Base-by-base conservation (phyloP, 495 filamentous ascomycete species). In the Cryomyces antarcticus region DNA sequence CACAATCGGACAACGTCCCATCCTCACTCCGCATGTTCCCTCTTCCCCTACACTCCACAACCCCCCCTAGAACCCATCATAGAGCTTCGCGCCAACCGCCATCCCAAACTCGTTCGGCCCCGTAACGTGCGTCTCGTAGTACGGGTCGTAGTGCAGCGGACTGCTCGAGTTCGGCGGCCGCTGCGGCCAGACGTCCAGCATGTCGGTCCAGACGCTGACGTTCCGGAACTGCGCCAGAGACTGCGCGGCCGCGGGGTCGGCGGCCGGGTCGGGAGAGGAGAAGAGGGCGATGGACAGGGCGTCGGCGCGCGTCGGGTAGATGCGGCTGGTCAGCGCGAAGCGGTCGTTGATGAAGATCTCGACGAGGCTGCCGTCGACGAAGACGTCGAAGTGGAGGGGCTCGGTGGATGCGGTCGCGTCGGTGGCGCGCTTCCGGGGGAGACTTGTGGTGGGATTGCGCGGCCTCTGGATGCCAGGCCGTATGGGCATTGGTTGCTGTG, bases 341-440 rank as follows among this genome's bases (percentile, higher is more conserved):
- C 62, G 51, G 31, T 58, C 61, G 41, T 65, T 65, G 0, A 53
- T 61, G 31, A 60, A 62, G 4, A 66, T 52, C 44, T 66, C 63
- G 0, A 66, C 43, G 41, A 65, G 44, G 2, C 54, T 57, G 30
- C 57, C 59, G 29, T 66, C 63, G 6, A 66, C 57, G 37, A 58
- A 62, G 6, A 66, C 56, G 24, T 55, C 57, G 27, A 64, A 39
- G 2, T 51, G 29, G 7, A 62, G 48, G 2, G 48, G 51, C 37
- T 62, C 59, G 5, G 46, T 38, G 7, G 33, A 7, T 7, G 33
- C 7, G 7, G 7, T 12, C 33, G 33, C 12, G 12, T 7, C 12
- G 33, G 33, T 35, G 33, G 7, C 33, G 33, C 33, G n/a, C n/a
- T n/a, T n/a, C n/a, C n/a, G n/a, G n/a, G n/a, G n/a, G n/a, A n/a